A percentile compares a stretch with the other conserved stretches of the same genome.
phyloP scores from a whole-genome alignment of 169 alveolate genomes.

The Cryptosporidium sp. region DNA sequence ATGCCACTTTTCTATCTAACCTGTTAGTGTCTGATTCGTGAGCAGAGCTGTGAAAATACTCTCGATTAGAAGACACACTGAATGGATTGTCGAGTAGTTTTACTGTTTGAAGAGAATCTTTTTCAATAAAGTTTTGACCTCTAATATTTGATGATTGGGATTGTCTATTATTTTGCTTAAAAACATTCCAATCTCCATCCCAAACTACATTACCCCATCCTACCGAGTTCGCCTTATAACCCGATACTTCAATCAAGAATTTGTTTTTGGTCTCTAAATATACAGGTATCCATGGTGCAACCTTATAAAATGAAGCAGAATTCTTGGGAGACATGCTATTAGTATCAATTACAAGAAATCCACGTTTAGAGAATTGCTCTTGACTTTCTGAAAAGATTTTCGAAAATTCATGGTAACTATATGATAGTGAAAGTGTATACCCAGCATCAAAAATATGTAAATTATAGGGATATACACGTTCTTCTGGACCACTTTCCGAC shows the following conservation, averaged over 20 bases:
- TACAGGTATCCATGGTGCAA: conserved; percentile 54
- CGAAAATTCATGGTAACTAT: conserved; percentile 15
- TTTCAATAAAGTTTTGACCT: not conserved
- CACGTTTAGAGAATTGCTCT: conserved; percentile 30
- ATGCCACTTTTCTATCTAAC: not conserved
- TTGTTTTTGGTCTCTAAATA: conserved; percentile 14
- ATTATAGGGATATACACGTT: conserved; percentile 17
- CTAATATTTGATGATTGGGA: not conserved
- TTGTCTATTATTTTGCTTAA: not conserved
- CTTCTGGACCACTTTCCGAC: not conserved
- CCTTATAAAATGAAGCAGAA: conserved; percentile 7
- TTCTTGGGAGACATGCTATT: conserved; percentile 22
- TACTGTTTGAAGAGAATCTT: not conserved
- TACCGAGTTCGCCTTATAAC: conserved; percentile 33
- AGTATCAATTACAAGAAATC: conserved; percentile 55
- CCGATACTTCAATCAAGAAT: conserved; percentile 16
- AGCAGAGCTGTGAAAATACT: not conserved
- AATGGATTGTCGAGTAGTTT: not conserved
- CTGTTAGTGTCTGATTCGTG: not conserved
- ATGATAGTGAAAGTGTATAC: conserved; percentile 15
- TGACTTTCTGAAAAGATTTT: conserved; percentile 7
- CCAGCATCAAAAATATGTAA: conserved; percentile 61
- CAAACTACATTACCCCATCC: conserved; percentile 66
- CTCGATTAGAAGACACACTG: not conserved
- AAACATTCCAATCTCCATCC: conserved; percentile 47